A percentile compares a stretch with the other conserved stretches of the same genome.
phyloP scores from a whole-genome alignment of 2,329 filamentous ascomycete genomes.

The Aspergillus pseudoglaucus region DNA sequence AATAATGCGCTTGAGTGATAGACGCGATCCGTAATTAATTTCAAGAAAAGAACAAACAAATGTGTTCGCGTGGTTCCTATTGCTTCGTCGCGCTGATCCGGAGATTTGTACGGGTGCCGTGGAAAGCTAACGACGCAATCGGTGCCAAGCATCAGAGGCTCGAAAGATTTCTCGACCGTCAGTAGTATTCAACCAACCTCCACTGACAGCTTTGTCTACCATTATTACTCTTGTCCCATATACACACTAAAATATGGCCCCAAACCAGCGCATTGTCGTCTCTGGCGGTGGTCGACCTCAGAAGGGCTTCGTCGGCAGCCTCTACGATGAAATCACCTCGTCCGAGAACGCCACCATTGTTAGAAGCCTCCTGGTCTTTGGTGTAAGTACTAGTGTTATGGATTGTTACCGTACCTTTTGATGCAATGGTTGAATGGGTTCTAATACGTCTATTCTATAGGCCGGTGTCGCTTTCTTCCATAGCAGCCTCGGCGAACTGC shows the following conservation, averaged over 20 bases:
- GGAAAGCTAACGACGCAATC: slow-evolving; percentile 27
- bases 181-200: background rate
- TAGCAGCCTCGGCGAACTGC: slow-evolving; percentile 61
- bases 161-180: slow-evolving; percentile 29
- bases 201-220: background rate
- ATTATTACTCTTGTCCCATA: slow-evolving; percentile 1
- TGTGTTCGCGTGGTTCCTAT: background rate
- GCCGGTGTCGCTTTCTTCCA: slow-evolving; percentile 60
- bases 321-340: slow-evolving; percentile 58
- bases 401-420: slow-evolving; percentile 3
- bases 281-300: slow-evolving; percentile 39
- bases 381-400: slow-evolving; percentile 45
- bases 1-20: background rate
- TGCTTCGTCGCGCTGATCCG: slow-evolving; percentile 9
- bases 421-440: background rate
- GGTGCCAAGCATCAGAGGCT: slow-evolving; percentile 20
- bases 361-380: slow-evolving; percentile 61
- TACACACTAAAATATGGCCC: slow-evolving; percentile 49
- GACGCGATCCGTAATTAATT: background rate
- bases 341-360: slow-evolving; percentile 65
- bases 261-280: slow-evolving; percentile 53
- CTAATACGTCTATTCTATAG: slow-evolving; percentile 34
- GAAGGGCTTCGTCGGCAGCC: slow-evolving; percentile 50
- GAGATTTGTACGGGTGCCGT: slow-evolving; percentile 19
- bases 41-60: background rate